These are phyloP conservation scores for Pugionium dolabratum DNA, from an alignment of 345 rosid species.

Conservation along the genomic window DNA sequence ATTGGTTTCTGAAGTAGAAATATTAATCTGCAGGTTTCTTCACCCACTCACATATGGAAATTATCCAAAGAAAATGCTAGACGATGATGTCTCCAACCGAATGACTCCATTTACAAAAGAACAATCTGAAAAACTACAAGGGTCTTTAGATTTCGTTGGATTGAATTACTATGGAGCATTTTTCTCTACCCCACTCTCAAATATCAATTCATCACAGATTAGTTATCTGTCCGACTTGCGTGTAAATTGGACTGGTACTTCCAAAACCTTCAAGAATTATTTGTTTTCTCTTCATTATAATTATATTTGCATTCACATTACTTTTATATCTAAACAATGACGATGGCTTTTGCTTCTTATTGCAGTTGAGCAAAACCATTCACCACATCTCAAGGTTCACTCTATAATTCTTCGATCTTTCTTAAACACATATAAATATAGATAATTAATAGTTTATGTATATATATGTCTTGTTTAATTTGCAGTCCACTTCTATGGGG, in stretches of 20 bases:
- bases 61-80: conserved; percentile 28
- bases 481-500: conserved; percentile 36
- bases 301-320: not conserved
- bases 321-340: not conserved
- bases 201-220: conserved; percentile 16
- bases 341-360: not conserved
- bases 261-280: not conserved
- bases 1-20: too few relatives aligned
- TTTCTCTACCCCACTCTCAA: conserved; percentile 29
- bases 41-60: conserved; percentile 38
- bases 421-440: not conserved
- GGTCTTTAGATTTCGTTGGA: conserved; percentile 38
- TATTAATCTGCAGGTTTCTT: conserved; percentile 27
- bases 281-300: not conserved
- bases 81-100: not conserved
- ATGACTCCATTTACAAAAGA: conserved; percentile 20
- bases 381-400: conserved; percentile 37
- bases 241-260: conserved; percentile 35
- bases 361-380: conserved; percentile 23
- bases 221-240: conserved; percentile 22
- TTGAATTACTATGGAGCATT: conserved; percentile 44
- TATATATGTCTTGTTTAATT: not conserved
- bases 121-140: conserved; percentile 24
- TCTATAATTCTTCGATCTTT: too few relatives aligned
- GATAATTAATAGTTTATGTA: too few relatives aligned